Evolutionary conservation across 2,329 filamentous ascomycete genomes (phyloP), one percentile per base, ranked within the genome.

Genomic region (Exophiala sp.): DNA sequence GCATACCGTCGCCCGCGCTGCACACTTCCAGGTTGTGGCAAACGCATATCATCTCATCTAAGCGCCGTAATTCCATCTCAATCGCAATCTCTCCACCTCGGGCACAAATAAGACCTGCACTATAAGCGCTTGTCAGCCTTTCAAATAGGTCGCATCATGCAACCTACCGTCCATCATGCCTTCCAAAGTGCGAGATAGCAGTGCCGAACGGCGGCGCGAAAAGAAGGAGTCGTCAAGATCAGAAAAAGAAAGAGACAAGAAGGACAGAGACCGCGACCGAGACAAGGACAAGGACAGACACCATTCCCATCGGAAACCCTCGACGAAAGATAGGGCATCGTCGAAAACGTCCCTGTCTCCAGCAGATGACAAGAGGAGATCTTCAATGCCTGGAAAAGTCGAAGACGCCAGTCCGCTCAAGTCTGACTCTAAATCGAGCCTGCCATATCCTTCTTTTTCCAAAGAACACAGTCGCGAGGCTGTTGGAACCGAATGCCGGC

Each of bases 391-490:
- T 45, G 52, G 58, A 10, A 51, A 58, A 44, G 47, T 58, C 32
- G 56, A 62, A 20, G 53, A 60, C 21, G 52, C 35, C 9, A 29
- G 7, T 29, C 46, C 50, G 6, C 35, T 48, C 38, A 55, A 54
- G 42, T 53, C 52, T 51, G 73, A 74, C 46, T 74, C 73, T 44
- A 74, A 72, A 58, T 65, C 71, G 24, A 80, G 78, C 57, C 68
- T 88, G 39, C 86, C 89, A 5, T 95, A 96, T 68, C 89, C 91
- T 1, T 79, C 80, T 9, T 90, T 95, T 71, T 94, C 88, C 72
- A 96, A 95, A 72, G 88, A 88, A 10, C 89, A 95, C 70, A 95
- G 90, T 77, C 94, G 91, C 71, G 92, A 96, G 73, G 83, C 84
- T 41, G 82, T 96, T 50, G 79, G 83, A 60, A 85, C 83, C 66